Percentiles rank a stretch among this genome's conserved stretches.
phyloP scores from a whole-genome alignment of 2,329 filamentous ascomycete genomes.

The Aspergillus ochraceoroseus region DNA sequence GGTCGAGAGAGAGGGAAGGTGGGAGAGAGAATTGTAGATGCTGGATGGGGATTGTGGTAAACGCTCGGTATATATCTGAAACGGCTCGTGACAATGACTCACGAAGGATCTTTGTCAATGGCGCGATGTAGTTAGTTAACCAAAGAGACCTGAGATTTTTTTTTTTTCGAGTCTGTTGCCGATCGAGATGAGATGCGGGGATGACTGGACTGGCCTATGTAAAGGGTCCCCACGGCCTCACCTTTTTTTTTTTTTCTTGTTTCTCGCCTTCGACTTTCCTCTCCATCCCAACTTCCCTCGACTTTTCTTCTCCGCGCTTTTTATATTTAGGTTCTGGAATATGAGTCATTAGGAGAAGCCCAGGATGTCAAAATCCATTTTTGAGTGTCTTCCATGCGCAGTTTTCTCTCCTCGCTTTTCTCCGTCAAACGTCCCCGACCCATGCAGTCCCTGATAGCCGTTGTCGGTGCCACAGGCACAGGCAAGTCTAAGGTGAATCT shows the following conservation, averaged over 20 bases:
- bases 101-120: conserved; percentile 3
- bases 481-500: conserved; percentile 78
- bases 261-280: neutral
- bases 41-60: too few species aligned
- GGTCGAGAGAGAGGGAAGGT: too few species aligned
- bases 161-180: too few species aligned
- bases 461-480: conserved; percentile 86
- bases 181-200: conserved; percentile 8
- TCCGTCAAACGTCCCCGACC: conserved; percentile 20
- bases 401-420: conserved; percentile 23
- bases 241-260: too few species aligned
- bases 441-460: conserved; percentile 63
- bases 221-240: too few species aligned
- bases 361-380: conserved; percentile 13
- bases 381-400: conserved; percentile 25
- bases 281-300: conserved; percentile 5
- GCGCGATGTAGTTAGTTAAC: conserved; percentile 8
- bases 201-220: neutral
- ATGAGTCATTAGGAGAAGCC: conserved; percentile 4
- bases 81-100: conserved; percentile 8
- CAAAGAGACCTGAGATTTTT: too few species aligned
- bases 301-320: neutral
- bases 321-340: neutral
- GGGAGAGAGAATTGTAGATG: neutral
- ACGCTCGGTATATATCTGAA: too few species aligned